Evolutionary conservation across 1,139 yeast species (phyloP), one percentile per base, ranked within the genome.

Genomic region (Zygoascus hellenicus): DNA sequence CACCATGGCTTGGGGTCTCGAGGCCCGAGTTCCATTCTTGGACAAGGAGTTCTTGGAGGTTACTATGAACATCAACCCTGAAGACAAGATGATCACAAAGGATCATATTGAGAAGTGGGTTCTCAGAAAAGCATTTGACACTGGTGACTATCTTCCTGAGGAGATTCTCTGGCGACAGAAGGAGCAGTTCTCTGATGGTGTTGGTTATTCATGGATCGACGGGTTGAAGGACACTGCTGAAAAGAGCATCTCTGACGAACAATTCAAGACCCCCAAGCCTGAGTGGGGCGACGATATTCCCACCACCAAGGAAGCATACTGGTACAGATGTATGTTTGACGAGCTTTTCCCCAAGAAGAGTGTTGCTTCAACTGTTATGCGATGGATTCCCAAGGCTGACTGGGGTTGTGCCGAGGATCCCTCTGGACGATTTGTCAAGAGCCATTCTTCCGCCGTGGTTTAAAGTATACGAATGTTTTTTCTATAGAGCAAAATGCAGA

Each of bases 321-420:
- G 96, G 95, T 92, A 92, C 80, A 82, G 99, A 77, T 77, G 83
- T 66, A 86, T 89, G 78, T 92, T 92, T 65, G 98, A 94, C 69
- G 94, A 86, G 61, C 72, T 88, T 61, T 92, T 89, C 83, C 83
- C 88, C 50, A 80, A 84, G 60, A 77, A 81, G 67, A 92, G 96
- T 59, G 98, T 96, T 59, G 97, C 97, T 53, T 72, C 81, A 42
- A 92, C 98, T 17, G 98, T 92, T 53, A 89, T 87, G 96, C 84
- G 98, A 78, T 92, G 99, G 99, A 74, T 92, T 69, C 99, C 99
- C 67, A 92, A 94, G 78, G 97, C 97, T 55, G 98, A 92, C 70
- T 92, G 99, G 99, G 98, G 98, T 55, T 92, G 98, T 73, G 90
- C 90, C 64, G 95, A 83, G 59, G 99, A 92, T 70, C 98, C 99